Percentiles rank a stretch among this genome's conserved stretches.
Evolutionary conservation across 345 rosid genomes (phyloP).

Genomic region (Euclidium syriacum): DNA sequence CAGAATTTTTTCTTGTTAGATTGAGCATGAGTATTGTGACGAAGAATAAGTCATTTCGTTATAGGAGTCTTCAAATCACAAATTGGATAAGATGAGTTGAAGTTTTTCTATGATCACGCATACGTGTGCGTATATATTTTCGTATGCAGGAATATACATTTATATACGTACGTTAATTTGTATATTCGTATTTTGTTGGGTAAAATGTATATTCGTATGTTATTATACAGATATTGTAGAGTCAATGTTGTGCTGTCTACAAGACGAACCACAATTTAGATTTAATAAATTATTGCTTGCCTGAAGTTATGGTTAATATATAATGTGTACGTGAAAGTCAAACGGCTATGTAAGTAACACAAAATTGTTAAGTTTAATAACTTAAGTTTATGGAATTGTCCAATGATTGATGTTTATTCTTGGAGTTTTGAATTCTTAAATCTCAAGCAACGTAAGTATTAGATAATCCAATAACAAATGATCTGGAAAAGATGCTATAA

Average conservation of each 20-base stretch:
- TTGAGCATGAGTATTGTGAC: neutral
- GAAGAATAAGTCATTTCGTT: neutral
- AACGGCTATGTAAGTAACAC: constrained; percentile 11
- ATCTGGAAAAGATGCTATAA: constrained; percentile 14
- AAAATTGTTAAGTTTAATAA: neutral
- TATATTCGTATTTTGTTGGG: neutral
- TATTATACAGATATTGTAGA: neutral
- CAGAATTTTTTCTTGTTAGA: neutral
- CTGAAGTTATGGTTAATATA: constrained; percentile 12
- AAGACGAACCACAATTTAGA: constrained; percentile 4
- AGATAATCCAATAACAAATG: constrained; percentile 2
- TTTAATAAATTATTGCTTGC: neutral
- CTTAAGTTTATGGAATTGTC: constrained; percentile 1
- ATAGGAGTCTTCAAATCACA: neutral
- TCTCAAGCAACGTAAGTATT: constrained; percentile 8
- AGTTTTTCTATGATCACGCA: neutral
- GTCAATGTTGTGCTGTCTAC: constrained; percentile 21
- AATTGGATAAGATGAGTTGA: neutral
- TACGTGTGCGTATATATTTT: constrained; percentile 14
- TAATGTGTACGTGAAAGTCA: constrained; percentile 14
- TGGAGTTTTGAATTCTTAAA: neutral
- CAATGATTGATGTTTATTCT: constrained; percentile 14
- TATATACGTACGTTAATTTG: no score
- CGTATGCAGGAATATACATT: neutral
- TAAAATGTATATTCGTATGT: neutral